Base-by-base conservation (phyloP, 176 grass and related monocot genomes). In the Avena insularis region DNA sequence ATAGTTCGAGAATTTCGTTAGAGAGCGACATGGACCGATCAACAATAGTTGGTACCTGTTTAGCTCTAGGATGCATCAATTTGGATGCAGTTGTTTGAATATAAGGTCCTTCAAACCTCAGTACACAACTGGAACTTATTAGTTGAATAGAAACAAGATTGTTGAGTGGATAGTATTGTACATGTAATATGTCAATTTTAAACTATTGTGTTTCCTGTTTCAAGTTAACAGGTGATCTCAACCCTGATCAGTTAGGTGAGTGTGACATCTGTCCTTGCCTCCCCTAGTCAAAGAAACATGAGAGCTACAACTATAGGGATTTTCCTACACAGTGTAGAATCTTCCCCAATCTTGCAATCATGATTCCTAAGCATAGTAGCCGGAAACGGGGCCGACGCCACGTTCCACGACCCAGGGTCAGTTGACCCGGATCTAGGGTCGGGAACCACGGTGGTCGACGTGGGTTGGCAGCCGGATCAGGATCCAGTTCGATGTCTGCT, bases 91-190 rank as follows among this genome's bases (percentile, higher is more conserved):
- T 25, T 63, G 47, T 79, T 59, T 56, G 13, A 79, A 74, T 65
- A 74, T 83, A 83, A 48, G 12, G 47, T 79, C n/a, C 35, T 87
- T 79, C 20, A 81, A 73, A 79, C 29, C 55, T 57, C 46, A 90
- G 53, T 33, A 54, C 53, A 53, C 4, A 51, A 45, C 54, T 71
- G 11, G 53, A 8, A 2, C 65, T 61, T 60, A 79, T 56, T 71
- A 62, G 51, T 83, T 78, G 46, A 31, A 49, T 65, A 65, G 73
- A 86, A 74, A 65, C 10, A 51, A 46, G 20, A 83, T 71, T 3
- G 1, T 83, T 43, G 13, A 77, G 77, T 60, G 35, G 8, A 67
- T 48, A 47, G 11, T 79, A 23, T 68, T 65, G 74, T 65, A 67
- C 9, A 47, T 33, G 20, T 65, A 19, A 81, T 65, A 61, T 12